These are phyloP conservation scores for Solanum hybrid DNA, from an alignment of 305 asterid species.

Conservation along the genomic window DNA sequence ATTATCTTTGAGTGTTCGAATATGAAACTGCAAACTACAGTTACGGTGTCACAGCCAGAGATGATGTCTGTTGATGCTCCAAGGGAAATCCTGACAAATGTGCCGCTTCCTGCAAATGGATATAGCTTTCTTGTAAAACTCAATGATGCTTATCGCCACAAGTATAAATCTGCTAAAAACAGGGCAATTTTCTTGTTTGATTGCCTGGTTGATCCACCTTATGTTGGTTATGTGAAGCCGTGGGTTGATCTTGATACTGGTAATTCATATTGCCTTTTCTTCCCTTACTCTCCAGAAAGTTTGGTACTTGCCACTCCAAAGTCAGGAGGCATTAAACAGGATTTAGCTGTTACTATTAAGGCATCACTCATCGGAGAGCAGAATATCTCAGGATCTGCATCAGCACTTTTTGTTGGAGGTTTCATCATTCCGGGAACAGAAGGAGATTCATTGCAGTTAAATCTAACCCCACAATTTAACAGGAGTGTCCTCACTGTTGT, in stretches of 20 bases:
- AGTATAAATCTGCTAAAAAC: conserved; percentile 20
- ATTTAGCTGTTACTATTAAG: conserved; percentile 36
- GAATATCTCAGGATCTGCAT: conserved; percentile 56
- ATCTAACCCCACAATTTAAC: conserved; percentile 38
- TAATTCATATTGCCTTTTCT: conserved; percentile 50
- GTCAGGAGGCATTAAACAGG: conserved; percentile 18
- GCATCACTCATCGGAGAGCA: conserved; percentile 55
- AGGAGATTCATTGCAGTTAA: conserved; percentile 36
- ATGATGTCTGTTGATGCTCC: conserved; percentile 56
- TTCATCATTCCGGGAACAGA: conserved; percentile 50
- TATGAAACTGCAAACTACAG: conserved; percentile 50
- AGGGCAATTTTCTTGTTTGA: conserved; percentile 26
- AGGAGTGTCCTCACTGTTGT: conserved; percentile 43
- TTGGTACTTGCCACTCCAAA: conserved; percentile 33
- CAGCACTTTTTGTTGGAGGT: conserved; percentile 74
- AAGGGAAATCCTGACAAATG: conserved; percentile 51
- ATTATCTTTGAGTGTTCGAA: conserved; percentile 38
- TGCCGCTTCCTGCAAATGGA: conserved; percentile 60
- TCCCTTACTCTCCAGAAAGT: conserved; percentile 69
- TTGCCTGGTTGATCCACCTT: conserved; percentile 58
- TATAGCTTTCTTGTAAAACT: conserved; percentile 54
- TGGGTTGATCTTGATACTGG: conserved; percentile 56
- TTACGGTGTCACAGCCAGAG: conserved; percentile 43
- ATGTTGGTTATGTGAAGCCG: conserved; percentile 56
- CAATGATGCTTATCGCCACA: conserved; percentile 20